phyloP scores from a whole-genome alignment of 768 basidiomycete genomes.

The Auricularia heimuer region DNA sequence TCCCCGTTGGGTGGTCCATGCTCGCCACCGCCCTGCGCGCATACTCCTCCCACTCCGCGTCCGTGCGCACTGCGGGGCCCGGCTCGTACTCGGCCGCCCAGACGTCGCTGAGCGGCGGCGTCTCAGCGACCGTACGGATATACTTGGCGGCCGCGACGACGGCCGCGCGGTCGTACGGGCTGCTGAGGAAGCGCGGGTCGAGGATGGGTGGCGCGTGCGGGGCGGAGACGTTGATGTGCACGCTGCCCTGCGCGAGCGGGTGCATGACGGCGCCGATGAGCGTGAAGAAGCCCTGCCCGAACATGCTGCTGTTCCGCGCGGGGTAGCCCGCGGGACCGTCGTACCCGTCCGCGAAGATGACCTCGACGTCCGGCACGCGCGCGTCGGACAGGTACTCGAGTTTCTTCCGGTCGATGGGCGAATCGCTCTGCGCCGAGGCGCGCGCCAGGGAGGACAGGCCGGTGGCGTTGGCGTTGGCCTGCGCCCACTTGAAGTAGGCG shows the following conservation, averaged over 20 bases:
- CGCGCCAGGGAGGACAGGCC: neutral
- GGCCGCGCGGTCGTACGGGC: slow-evolving; percentile 29
- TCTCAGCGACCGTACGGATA: slow-evolving; percentile 41
- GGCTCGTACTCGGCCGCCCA: slow-evolving; percentile 40
- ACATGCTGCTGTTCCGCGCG: no score
- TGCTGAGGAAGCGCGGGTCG: slow-evolving; percentile 32
- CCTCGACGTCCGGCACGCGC: neutral
- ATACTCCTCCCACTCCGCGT: slow-evolving; percentile 48
- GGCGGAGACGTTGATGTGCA: slow-evolving; percentile 23
- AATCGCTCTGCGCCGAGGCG: neutral
- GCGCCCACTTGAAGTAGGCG: neutral
- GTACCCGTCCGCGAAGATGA: neutral
- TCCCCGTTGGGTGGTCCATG: slow-evolving; percentile 46
- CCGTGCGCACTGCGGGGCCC: slow-evolving; percentile 39
- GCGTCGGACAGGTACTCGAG: neutral
- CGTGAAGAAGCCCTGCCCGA: no score
- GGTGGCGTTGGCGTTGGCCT: neutral
- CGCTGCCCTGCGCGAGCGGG: neutral
- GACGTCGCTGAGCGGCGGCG: slow-evolving; percentile 38
- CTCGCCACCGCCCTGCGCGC: slow-evolving; percentile 7
- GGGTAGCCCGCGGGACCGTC: neutral
- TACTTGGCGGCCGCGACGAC: slow-evolving; percentile 53
- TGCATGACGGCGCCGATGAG: neutral
- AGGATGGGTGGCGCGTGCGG: slow-evolving; percentile 28
- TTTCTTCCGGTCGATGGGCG: neutral